Evolutionary conservation across 2,329 filamentous ascomycete species (phyloP).

Genomic region (Geosmithia putterillii): DNA sequence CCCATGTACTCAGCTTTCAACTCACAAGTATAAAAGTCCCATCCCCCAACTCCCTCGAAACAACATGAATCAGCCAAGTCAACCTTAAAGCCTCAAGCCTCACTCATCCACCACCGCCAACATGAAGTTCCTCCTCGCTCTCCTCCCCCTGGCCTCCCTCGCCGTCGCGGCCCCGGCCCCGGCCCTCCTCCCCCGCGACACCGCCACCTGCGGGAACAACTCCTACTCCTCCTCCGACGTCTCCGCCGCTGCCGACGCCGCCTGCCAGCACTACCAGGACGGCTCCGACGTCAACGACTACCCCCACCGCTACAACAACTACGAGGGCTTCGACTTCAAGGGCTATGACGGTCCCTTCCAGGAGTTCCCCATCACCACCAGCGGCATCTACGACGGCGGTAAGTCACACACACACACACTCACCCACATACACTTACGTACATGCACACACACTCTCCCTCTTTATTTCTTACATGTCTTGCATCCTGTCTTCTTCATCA

Average conservation of each 20-base stretch:
- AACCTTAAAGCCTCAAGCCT: too few relatives aligned
- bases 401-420: slow-evolving; percentile 6
- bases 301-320: slow-evolving; percentile 25
- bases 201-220: slow-evolving; percentile 15
- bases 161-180: slow-evolving; percentile 13
- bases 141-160: slow-evolving; percentile 12
- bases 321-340: slow-evolving; percentile 21
- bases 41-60: too few relatives aligned
- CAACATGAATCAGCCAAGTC: too few relatives aligned
- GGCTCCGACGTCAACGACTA: slow-evolving; percentile 15
- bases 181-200: slow-evolving; percentile 7
- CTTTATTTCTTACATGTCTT: not conserved
- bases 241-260: slow-evolving; percentile 11
- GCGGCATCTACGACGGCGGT: slow-evolving; percentile 23
- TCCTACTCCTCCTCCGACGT: slow-evolving; percentile 15
- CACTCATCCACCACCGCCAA: too few relatives aligned
- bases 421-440: not conserved
- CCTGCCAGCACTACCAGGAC: slow-evolving; percentile 6
- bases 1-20: too few relatives aligned
- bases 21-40: too few relatives aligned
- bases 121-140: slow-evolving; percentile 13
- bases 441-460: not conserved
- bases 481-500: too few relatives aligned
- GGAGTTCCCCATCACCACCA: slow-evolving; percentile 22
- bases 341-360: slow-evolving; percentile 19